phyloP scores from a whole-genome alignment of 2,329 filamentous ascomycete genomes.

The Aspergillus neotritici region DNA sequence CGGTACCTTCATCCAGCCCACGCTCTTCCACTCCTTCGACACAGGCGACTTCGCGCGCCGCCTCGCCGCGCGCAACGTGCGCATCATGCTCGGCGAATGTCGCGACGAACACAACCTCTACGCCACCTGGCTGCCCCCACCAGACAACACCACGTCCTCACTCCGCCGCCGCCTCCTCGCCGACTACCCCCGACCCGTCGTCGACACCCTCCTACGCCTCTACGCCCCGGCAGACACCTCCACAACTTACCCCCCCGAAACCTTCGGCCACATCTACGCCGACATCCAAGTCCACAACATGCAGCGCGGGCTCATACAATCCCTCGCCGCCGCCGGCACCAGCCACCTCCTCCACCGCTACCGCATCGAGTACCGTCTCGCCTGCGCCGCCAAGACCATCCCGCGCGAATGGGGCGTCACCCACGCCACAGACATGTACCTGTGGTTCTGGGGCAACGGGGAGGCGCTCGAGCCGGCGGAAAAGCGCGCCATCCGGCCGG shows the following conservation, averaged over 20 bases:
- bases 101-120: conserved; percentile 51
- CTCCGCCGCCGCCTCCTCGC: conserved; percentile 46
- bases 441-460: conserved; percentile 55
- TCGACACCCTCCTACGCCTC: conserved; percentile 40
- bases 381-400: conserved; percentile 39
- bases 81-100: conserved; percentile 52
- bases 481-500: conserved; percentile 35
- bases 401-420: conserved; percentile 50
- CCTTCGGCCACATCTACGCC: conserved; percentile 52
- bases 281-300: conserved; percentile 52
- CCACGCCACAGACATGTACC: conserved; percentile 48
- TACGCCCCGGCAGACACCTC: conserved; percentile 40
- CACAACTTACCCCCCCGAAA: conserved; percentile 44
- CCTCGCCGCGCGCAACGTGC: conserved; percentile 43
- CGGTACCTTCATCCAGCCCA: conserved; percentile 41
- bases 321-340: conserved; percentile 40
- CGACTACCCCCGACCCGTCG: conserved; percentile 46
- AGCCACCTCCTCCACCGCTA: conserved; percentile 48
- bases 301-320: conserved; percentile 47
- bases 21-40: conserved; percentile 44
- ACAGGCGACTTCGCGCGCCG: conserved; percentile 44
- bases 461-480: conserved; percentile 39
- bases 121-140: conserved; percentile 46
- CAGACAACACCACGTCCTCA: conserved; percentile 34
- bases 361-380: conserved; percentile 50